Percentiles rank a stretch among this genome's conserved stretches.
phyloP scores from a whole-genome alignment of 306 rosid species.

The Leucaena leucocephala region DNA sequence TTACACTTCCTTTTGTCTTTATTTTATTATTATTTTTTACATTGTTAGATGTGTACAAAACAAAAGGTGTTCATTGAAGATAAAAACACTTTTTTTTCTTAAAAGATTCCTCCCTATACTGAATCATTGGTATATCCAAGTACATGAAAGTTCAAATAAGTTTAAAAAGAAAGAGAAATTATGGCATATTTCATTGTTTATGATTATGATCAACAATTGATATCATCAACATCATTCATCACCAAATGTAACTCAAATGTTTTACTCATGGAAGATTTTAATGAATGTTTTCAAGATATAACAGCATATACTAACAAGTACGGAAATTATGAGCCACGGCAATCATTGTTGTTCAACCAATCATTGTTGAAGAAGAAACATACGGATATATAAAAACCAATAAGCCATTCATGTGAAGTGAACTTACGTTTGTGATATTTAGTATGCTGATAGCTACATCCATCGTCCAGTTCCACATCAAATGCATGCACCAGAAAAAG shows the following conservation, averaged over 20 bases:
- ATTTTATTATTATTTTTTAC: neutral
- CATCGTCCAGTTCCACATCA: slow-evolving; percentile 56
- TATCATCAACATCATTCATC: slow-evolving; percentile 20
- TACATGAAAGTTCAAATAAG: slow-evolving; percentile 1
- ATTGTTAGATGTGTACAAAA: slow-evolving; percentile 2
- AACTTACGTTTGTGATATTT: slow-evolving; percentile 99
- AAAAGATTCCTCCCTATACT: slow-evolving; percentile 5
- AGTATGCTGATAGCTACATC: slow-evolving; percentile 97
- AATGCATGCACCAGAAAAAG: slow-evolving; percentile 38
- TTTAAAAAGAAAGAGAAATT: neutral
- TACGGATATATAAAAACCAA: slow-evolving; percentile 23
- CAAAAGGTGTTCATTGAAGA: slow-evolving; percentile 26
- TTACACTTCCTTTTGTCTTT: slow-evolving; percentile 15
- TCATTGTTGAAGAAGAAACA: slow-evolving; percentile 2
- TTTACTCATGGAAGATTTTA: slow-evolving; percentile 1
- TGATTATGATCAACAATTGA: slow-evolving; percentile 15
- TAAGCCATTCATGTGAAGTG: slow-evolving; percentile 36
- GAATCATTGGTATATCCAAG: slow-evolving; percentile 17
- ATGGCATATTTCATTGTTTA: slow-evolving; percentile 1
- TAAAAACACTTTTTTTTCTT: neutral
- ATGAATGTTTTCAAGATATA: neutral
- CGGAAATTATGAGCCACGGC: slow-evolving; percentile 3
- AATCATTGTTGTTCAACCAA: slow-evolving; percentile 19
- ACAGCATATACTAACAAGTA: slow-evolving; percentile 21
- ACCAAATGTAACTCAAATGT: slow-evolving; percentile 23